Conservation (phyloP, 805 yeast genomes). For the Danielozyma ontarioensis region DNA sequence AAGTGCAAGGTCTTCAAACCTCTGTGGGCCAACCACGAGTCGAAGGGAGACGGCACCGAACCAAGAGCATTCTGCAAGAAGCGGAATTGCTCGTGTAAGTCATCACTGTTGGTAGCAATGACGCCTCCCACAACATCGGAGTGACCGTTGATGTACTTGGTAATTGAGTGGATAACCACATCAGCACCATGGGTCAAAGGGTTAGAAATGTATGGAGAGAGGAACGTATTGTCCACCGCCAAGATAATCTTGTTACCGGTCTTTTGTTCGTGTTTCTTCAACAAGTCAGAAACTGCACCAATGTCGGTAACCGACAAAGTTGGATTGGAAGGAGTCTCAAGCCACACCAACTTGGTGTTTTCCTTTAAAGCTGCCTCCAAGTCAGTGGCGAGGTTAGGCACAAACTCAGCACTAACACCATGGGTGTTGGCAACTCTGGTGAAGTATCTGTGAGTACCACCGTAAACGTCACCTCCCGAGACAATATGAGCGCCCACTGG, state of each 20-base stretch:
- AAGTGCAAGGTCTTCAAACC: conserved; percentile 84
- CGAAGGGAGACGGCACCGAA: conserved; percentile 86
- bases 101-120: conserved; percentile 62
- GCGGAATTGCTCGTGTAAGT: conserved; percentile 56
- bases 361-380: conserved; percentile 50
- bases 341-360: conserved; percentile 76
- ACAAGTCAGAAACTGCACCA: conserved; percentile 50
- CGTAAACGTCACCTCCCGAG: conserved; percentile 82
- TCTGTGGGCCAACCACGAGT: conserved; percentile 89
- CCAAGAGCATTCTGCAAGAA: conserved; percentile 87
- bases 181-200: conserved; percentile 83
- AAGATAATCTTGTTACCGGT: conserved; percentile 51
- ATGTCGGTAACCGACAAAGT: conserved; percentile 78
- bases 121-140: conserved; percentile 89
- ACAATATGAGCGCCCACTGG: conserved; percentile 70
- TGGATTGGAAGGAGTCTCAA: conserved; percentile 87
- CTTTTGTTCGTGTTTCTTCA: conserved; percentile 39
- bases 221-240: conserved; percentile 85
- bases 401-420: conserved; percentile 66
- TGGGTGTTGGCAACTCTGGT: conserved; percentile 79
- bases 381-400: conserved; percentile 58
- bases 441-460: conserved; percentile 89
- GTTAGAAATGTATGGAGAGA: conserved; percentile 82
- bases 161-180: conserved; percentile 81
- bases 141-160: conserved; percentile 89